Conservation (phyloP, 306 rosid species). For the Vigna hirtella region DNA sequence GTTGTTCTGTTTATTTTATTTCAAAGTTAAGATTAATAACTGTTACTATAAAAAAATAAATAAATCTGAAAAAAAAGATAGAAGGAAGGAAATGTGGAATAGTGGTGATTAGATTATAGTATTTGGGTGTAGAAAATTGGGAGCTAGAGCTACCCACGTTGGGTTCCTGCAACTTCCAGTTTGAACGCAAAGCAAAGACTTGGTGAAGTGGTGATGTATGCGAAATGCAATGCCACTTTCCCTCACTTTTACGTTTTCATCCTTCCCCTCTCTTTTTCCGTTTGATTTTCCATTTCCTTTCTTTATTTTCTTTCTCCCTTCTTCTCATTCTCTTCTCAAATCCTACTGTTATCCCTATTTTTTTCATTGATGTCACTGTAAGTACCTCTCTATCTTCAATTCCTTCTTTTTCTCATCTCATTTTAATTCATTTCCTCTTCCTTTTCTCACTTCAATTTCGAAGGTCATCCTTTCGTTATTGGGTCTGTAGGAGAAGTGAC, state of each 20-base stretch:
- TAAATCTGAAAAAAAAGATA: no score
- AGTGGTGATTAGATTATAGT: no score
- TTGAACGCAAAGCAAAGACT: background rate
- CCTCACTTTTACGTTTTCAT: constrained; percentile 22
- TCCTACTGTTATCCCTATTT: background rate
- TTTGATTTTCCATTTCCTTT: background rate
- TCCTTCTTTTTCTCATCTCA: background rate
- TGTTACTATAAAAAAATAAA: no score
- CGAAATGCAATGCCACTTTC: constrained; percentile 11
- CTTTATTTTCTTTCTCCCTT: background rate
- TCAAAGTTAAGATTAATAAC: no score
- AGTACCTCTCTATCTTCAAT: background rate
- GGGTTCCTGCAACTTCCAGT: background rate
- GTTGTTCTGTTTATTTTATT: no score
- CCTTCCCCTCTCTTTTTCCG: background rate
- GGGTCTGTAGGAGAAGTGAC: background rate
- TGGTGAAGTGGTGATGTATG: background rate
- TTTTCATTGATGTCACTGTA: background rate
- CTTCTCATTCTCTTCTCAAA: background rate
- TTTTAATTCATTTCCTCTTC: background rate
- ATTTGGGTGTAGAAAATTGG: no score
- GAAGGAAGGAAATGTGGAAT: no score
- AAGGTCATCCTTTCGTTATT: background rate
- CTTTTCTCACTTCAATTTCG: constrained; percentile 2
- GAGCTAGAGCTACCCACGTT: no score